A percentile compares a stretch with the other conserved stretches of the same genome.
phyloP scores from a whole-genome alignment of 2,329 filamentous ascomycete genomes.

The Colletotrichum tabaci region DNA sequence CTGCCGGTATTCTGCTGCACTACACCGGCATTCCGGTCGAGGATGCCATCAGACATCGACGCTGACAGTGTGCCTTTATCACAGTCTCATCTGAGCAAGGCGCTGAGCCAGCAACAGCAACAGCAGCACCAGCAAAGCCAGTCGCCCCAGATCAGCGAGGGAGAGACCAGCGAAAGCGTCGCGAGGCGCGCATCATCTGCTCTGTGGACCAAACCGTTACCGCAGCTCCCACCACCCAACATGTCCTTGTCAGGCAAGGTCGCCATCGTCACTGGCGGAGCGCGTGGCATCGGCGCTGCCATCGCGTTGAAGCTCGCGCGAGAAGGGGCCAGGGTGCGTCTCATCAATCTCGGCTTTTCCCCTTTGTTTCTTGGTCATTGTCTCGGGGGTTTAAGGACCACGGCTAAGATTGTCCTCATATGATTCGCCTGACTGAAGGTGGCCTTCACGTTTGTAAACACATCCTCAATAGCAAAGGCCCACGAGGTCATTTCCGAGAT shows the following conservation, averaged over 20 bases:
- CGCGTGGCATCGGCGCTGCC: slow-evolving; percentile 71
- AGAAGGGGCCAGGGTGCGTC: slow-evolving; percentile 67
- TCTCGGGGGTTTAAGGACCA: background rate
- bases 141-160: slow-evolving; percentile 31
- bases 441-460: slow-evolving; percentile 43
- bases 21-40: slow-evolving; percentile 38
- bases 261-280: slow-evolving; percentile 50
- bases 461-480: slow-evolving; percentile 42
- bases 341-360: background rate
- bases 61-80: slow-evolving; percentile 39
- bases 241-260: slow-evolving; percentile 43
- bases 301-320: slow-evolving; percentile 71
- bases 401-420: slow-evolving; percentile 29
- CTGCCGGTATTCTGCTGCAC: slow-evolving; percentile 43
- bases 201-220: slow-evolving; percentile 43
- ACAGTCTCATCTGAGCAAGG: slow-evolving; percentile 41
- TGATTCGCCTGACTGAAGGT: slow-evolving; percentile 36
- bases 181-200: slow-evolving; percentile 38
- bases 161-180: slow-evolving; percentile 25
- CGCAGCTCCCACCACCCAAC: slow-evolving; percentile 42
- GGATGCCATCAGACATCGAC: slow-evolving; percentile 39
- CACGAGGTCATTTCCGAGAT: slow-evolving; percentile 44
- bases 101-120: slow-evolving; percentile 34
- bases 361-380: background rate
- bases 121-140: slow-evolving; percentile 29